Evolutionary conservation across 495 filamentous ascomycete genomes (phyloP).

Genomic region (Daldinia decipiens): DNA sequence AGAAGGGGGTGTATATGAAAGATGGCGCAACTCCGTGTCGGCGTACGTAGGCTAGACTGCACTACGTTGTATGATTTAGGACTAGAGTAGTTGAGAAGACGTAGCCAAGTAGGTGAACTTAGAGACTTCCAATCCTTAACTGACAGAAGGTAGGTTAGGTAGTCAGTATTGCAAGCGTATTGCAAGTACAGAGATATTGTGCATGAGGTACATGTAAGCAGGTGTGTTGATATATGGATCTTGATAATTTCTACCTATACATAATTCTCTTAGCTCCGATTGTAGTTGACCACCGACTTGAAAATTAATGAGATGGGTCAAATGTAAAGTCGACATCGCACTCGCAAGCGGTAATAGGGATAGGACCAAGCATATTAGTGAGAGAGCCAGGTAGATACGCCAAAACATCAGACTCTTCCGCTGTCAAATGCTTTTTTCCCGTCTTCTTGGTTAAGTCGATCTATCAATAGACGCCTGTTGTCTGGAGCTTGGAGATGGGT

Average conservation of each 20-base stretch:
- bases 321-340: conserved; percentile 16
- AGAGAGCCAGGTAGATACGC: conserved; percentile 18
- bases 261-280: conserved; percentile 11
- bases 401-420: conserved; percentile 8
- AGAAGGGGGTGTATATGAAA: conserved; percentile 24
- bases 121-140: conserved; percentile 13
- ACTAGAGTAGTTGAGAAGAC: conserved; percentile 10
- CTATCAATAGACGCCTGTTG: conserved; percentile 16
- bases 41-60: conserved; percentile 28
- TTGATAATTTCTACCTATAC: conserved; percentile 22
- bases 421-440: conserved; percentile 16
- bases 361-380: conserved; percentile 8
- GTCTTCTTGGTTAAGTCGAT: conserved; percentile 17
- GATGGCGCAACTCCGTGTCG: conserved; percentile 33
- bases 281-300: conserved; percentile 19
- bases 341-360: conserved; percentile 21
- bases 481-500: conserved; percentile 37
- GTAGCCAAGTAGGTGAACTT: conserved; percentile 18
- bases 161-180: conserved; percentile 12
- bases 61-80: conserved; percentile 32
- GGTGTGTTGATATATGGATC: conserved; percentile 31
- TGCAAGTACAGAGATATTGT: conserved; percentile 17
- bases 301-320: conserved; percentile 18
- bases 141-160: conserved; percentile 2
- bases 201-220: conserved; percentile 29